phyloP scores from a whole-genome alignment of 495 filamentous ascomycete species.

The Haplographium delicatum region DNA sequence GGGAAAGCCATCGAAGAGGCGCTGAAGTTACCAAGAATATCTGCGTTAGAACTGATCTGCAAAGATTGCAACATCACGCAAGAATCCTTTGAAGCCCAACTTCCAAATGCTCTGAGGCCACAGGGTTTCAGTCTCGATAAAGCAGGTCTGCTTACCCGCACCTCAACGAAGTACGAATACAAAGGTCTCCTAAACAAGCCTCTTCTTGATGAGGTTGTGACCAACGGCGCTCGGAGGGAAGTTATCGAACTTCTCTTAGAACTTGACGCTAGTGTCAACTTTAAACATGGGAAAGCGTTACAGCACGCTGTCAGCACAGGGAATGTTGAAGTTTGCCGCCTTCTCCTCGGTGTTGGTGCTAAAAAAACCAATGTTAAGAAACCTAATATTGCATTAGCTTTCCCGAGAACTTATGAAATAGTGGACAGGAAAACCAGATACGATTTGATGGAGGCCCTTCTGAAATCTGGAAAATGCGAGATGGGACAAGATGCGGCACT shows the following conservation, averaged over 20 bases:
- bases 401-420: background rate
- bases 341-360: background rate
- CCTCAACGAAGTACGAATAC: background rate
- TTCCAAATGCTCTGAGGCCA: slow-evolving; percentile 6
- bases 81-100: background rate
- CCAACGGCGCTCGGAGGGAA: background rate
- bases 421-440: background rate
- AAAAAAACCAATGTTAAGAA: background rate
- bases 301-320: background rate
- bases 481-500: slow-evolving; percentile 1
- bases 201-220: background rate
- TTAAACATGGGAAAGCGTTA: background rate
- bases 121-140: background rate
- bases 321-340: background rate
- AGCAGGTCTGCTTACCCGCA: background rate
- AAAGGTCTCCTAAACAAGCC: background rate
- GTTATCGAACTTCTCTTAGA: background rate
- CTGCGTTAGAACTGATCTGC: slow-evolving; percentile 1
- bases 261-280: background rate
- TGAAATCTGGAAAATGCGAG: background rate
- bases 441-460: background rate
- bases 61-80: background rate
- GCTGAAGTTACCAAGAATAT: background rate
- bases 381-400: slow-evolving; percentile 1
- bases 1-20: slow-evolving; percentile 1